Evolutionary conservation across 2,329 filamentous ascomycete genomes (phyloP), one percentile per base, ranked within the genome.

Genomic region (Trichoderma polysporum): DNA sequence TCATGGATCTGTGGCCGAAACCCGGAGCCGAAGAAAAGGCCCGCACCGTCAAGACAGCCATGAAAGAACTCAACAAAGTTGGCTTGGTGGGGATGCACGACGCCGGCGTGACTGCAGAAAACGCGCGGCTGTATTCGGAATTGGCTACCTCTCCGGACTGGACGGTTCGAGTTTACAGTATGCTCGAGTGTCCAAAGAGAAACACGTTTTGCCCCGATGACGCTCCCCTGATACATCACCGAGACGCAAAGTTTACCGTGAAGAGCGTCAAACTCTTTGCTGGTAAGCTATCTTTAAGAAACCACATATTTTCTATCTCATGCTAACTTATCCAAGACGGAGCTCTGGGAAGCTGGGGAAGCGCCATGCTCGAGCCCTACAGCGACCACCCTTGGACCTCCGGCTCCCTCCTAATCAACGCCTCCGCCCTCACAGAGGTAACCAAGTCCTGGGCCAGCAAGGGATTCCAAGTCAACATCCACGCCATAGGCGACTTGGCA

Each of bases 11-110:
- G 19, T 89, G 87, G 80, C 88, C 88, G 1, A 83, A 83, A 66
- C 86, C 88, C 0, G 80, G 79, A 52, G 76, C 75, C 5, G 79
- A 80, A n/a, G 82, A 81, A 70, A 89, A 87, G 72, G 80, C 81
- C 5, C 76, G 74, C 27, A 88, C 85, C 68, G 76, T 91, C 66
- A 82, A 81, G 57, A 83, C 84, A 6, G 89, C 89, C 13, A 90
- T 91, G 85, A 74, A 72, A 13, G 83, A 84, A 60, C 79, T 92
- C 56, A 90, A 90, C 73, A 82, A 84, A 66, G 81, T 89, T 49
- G 90, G 90, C 0, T 80, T 91, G 5, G 88, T 91, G 3, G 90
- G 89, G 19, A 85, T 91, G 73, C 88, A 91, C 70, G 88, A 91
- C 74, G 90, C 90, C 4, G 88, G 89, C 4, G 86, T 88, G 45